Evolutionary conservation across 2,329 filamentous ascomycete genomes (phyloP).

Genomic region (Pseudomassariella vexata): DNA sequence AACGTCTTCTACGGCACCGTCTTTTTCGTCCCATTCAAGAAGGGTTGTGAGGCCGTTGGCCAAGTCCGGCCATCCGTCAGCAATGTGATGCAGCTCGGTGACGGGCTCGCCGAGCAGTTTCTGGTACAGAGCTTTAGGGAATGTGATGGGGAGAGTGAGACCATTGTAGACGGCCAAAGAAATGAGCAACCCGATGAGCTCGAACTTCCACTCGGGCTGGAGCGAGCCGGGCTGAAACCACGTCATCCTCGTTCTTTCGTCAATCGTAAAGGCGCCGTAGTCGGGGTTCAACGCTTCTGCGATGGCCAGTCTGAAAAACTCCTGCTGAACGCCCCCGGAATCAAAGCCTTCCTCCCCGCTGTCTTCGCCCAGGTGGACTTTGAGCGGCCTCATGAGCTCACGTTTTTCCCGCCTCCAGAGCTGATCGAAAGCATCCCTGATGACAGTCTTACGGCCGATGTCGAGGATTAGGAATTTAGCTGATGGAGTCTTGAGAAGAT

Average conservation of each 20-base stretch:
- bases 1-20: slow-evolving; percentile 74
- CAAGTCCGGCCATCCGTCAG: slow-evolving; percentile 82
- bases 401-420: slow-evolving; percentile 80
- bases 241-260: slow-evolving; percentile 68
- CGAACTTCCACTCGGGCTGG: slow-evolving; percentile 83
- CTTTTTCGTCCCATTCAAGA: slow-evolving; percentile 67
- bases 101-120: slow-evolving; percentile 68
- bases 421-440: slow-evolving; percentile 76
- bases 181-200: slow-evolving; percentile 81
- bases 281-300: slow-evolving; percentile 72
- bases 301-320: slow-evolving; percentile 86
- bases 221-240: slow-evolving; percentile 84
- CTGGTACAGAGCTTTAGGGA: slow-evolving; percentile 78
- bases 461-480: slow-evolving; percentile 67
- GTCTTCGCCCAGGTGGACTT: slow-evolving; percentile 79
- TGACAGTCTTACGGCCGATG: slow-evolving; percentile 60
- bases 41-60: slow-evolving; percentile 68
- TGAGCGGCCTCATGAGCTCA: slow-evolving; percentile 79
- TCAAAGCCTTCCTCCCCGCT: slow-evolving; percentile 85
- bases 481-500: slow-evolving; percentile 60
- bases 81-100: slow-evolving; percentile 67
- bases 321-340: slow-evolving; percentile 91
- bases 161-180: slow-evolving; percentile 92
- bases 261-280: slow-evolving; percentile 75
- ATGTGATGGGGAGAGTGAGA: slow-evolving; percentile 81